A percentile compares a stretch with the other conserved stretches of the same genome.
Evolutionary conservation across 73 alveolate species (phyloP).

Genomic region (Paramecium octaurelia): DNA sequence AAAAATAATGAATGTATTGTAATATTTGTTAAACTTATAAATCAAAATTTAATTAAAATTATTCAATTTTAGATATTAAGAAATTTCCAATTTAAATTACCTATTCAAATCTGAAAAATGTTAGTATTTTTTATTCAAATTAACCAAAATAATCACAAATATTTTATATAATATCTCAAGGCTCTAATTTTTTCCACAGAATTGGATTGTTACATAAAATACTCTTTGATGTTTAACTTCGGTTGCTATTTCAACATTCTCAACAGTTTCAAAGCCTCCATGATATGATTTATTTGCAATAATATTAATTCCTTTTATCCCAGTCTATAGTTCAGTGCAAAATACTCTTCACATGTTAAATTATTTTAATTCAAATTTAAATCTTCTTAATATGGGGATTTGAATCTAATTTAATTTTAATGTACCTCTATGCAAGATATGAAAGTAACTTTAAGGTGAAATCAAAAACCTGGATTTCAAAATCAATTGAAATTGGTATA

Average conservation of each 20-base stretch:
- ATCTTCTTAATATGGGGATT: conserved; percentile 1
- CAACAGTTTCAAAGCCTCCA: neutral
- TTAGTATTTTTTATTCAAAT: neutral
- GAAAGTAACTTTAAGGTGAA: neutral
- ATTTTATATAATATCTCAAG: neutral
- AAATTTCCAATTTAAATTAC: neutral
- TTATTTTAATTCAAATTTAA: neutral
- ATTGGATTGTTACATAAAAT: neutral
- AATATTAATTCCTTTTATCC: neutral
- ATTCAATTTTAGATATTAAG: neutral
- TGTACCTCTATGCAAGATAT: neutral
- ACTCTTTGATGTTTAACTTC: neutral
- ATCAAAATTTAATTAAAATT: neutral
- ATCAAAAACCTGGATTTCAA: neutral
- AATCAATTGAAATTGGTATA: neutral
- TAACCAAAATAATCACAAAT: neutral
- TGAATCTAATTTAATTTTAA: neutral
- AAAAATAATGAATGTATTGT: neutral
- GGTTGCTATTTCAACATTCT: neutral
- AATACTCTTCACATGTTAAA: neutral
- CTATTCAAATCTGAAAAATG: neutral
- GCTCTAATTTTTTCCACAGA: neutral
- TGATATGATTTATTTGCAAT: neutral
- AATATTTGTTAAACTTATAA: neutral
- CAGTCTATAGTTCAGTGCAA: neutral